Percentiles rank a stretch among this genome's conserved stretches.
Conservation (phyloP, 78 protist species). For the Salpingoeca rosetta region DNA sequence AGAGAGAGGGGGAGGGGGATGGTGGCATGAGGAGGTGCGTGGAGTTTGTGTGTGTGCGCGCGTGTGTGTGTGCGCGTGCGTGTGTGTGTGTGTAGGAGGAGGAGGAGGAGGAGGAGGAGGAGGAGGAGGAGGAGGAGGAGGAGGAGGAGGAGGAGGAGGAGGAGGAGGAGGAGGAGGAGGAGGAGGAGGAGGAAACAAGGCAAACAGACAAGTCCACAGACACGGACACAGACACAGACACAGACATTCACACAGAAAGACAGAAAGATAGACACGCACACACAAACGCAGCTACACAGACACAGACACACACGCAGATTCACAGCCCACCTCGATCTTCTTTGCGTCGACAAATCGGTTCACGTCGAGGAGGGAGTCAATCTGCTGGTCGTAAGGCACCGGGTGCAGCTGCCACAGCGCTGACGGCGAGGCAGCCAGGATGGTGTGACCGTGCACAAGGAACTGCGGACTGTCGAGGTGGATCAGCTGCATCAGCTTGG, state of each 20-base stretch:
- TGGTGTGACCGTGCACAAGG: not conserved
- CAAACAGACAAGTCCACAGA: not conserved
- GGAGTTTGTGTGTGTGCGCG: not conserved
- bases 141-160: not conserved
- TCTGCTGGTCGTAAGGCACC: not conserved
- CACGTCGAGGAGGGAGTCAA: not conserved
- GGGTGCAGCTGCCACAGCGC: not conserved
- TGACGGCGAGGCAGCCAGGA: not conserved
- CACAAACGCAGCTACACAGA: not conserved
- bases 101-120: not conserved
- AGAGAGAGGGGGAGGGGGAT: not conserved
- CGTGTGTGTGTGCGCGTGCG: not conserved
- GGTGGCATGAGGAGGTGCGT: not conserved
- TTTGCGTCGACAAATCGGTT: not conserved
- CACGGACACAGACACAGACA: not conserved
- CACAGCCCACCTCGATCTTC: not conserved
- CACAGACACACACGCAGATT: conserved; percentile 5
- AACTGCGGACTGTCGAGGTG: not conserved
- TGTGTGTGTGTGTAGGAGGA: not conserved
- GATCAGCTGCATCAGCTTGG: not conserved
- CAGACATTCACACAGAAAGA: not conserved
- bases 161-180: not conserved
- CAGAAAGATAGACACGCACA: not conserved
- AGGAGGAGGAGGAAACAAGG: not conserved
- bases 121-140: not conserved